phyloP scores from a whole-genome alignment of 371 early-diverging fungal genomes.

The Syncephalis fuscata region DNA sequence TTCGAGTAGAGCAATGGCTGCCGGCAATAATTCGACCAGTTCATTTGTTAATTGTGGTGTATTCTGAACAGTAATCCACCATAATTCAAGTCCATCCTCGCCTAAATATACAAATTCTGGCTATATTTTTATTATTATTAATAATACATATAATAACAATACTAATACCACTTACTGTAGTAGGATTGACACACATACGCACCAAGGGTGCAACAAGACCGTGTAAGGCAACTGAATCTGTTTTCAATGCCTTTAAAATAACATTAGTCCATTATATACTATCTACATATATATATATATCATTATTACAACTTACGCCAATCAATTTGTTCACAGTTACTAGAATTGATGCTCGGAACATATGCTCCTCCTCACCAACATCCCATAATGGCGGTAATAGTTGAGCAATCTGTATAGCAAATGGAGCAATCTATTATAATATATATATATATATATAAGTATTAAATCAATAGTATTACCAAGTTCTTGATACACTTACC shows the following conservation, averaged over 20 bases:
- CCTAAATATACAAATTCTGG: conserved; percentile 66
- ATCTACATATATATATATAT: neutral
- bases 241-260: conserved; percentile 36
- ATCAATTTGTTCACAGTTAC: conserved; percentile 56
- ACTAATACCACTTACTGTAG: conserved; percentile 16
- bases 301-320: conserved; percentile 22
- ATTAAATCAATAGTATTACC: no score
- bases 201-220: conserved; percentile 56
- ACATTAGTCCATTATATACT: neutral
- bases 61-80: conserved; percentile 62
- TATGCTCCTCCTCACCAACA: conserved; percentile 41
- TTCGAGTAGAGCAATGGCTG: conserved; percentile 41
- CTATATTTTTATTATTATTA: conserved; percentile 12
- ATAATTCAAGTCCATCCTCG: conserved; percentile 78
- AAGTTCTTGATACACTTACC: conserved; percentile 15
- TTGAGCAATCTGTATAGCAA: conserved; percentile 45
- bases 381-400: conserved; percentile 72
- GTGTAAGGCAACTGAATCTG: conserved; percentile 52
- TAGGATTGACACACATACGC: conserved; percentile 41
- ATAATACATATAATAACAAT: neutral
- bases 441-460: neutral
- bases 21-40: conserved; percentile 41
- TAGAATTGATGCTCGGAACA: conserved; percentile 68
- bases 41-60: conserved; percentile 25
- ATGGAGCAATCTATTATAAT: conserved; percentile 44